Evolutionary conservation across 1,139 yeast species (phyloP).

Genomic region (Debaryomyces fabryi): DNA sequence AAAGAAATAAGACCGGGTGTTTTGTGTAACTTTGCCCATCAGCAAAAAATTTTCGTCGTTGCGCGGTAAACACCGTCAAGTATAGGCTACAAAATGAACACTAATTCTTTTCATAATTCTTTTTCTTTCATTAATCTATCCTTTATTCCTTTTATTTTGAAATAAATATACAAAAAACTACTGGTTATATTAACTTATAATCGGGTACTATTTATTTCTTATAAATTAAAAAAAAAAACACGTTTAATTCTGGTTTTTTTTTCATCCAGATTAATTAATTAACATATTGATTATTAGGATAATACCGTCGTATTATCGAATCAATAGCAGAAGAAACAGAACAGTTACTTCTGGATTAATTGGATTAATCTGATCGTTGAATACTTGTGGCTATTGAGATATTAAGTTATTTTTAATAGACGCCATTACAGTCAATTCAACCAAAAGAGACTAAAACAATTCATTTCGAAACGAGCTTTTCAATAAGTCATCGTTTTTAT

Average conservation of each 20-base stretch:
- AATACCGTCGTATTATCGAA: slow-evolving; percentile 3
- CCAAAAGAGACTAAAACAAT: slow-evolving; percentile 2
- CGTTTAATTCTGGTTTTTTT: slow-evolving; percentile 3
- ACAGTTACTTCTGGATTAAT: slow-evolving; percentile 2
- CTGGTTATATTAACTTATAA: slow-evolving; percentile 17
- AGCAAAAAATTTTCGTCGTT: slow-evolving; percentile 5
- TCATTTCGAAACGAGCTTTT: slow-evolving; percentile 37
- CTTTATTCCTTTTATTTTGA: slow-evolving; percentile 9
- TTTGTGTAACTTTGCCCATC: slow-evolving; percentile 7
- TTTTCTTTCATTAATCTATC: slow-evolving; percentile 6
- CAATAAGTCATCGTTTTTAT: slow-evolving; percentile 40
- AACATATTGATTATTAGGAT: neutral
- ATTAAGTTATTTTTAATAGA: slow-evolving; percentile 12
- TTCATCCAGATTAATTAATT: slow-evolving; percentile 2
- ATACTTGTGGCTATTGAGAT: slow-evolving; percentile 10
- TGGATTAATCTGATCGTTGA: slow-evolving; percentile 1
- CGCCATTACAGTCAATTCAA: slow-evolving; percentile 1
- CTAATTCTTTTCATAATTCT: neutral
- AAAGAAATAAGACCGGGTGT: neutral
- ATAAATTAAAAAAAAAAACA: slow-evolving; percentile 3
- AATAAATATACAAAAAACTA: slow-evolving; percentile 5
- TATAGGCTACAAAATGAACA: neutral
- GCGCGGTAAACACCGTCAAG: neutral
- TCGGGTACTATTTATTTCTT: slow-evolving; percentile 9
- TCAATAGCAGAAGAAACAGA: slow-evolving; percentile 2